These are phyloP conservation scores for Auricularia sp. DNA, from an alignment of 768 basidiomycete species.

Conservation along the genomic window DNA sequence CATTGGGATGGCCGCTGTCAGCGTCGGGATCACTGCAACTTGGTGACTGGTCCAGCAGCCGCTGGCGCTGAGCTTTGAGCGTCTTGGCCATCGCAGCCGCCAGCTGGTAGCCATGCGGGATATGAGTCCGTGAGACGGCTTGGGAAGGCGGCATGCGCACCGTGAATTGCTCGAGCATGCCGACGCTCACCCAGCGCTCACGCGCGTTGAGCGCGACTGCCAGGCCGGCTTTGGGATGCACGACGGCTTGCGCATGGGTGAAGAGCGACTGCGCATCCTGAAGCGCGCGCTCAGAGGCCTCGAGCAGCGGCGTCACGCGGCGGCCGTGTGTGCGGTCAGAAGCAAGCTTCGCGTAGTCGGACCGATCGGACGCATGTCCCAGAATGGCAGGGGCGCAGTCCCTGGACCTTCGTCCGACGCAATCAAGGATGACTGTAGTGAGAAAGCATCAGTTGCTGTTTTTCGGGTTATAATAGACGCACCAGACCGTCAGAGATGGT, in stretches of 20 bases:
- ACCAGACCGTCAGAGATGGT: no score
- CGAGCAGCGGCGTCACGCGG: conserved; percentile 56
- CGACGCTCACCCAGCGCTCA: conserved; percentile 66
- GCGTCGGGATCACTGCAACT: conserved; percentile 20
- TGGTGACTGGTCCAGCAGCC: conserved; percentile 37
- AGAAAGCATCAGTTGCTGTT: no score
- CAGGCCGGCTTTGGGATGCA: conserved; percentile 56
- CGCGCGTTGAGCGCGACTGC: conserved; percentile 68
- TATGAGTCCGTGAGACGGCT: no score
- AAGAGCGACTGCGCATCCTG: conserved; percentile 72
- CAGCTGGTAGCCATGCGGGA: conserved; percentile 32
- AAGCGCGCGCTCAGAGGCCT: conserved; percentile 75
- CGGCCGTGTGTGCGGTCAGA: background rate
- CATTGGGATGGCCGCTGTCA: conserved; percentile 21
- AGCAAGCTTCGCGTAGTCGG: background rate
- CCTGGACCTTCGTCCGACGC: no score
- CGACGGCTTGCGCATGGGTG: conserved; percentile 49
- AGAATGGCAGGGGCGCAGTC: no score
- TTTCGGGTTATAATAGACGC: no score
- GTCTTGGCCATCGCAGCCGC: conserved; percentile 64
- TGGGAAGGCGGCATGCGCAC: conserved; percentile 25
- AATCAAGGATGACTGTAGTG: no score
- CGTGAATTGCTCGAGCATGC: conserved; percentile 67
- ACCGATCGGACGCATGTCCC: no score
- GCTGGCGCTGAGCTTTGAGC: conserved; percentile 60